Evolutionary conservation across 2,329 filamentous ascomycete species (phyloP).

Genomic region (Botrytis byssoidea): DNA sequence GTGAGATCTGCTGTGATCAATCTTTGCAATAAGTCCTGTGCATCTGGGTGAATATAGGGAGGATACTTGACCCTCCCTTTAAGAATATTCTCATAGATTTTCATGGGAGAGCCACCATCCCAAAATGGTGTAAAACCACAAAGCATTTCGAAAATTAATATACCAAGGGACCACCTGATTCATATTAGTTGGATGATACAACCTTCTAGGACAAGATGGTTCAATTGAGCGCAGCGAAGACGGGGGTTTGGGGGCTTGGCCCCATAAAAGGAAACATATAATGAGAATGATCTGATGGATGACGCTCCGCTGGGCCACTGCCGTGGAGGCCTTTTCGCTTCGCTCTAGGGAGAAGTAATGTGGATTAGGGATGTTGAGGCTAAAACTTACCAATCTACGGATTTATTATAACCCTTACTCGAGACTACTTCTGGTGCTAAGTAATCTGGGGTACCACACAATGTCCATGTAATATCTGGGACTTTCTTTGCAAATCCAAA

Average conservation of each 20-base stretch:
- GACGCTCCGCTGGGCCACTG: not conserved
- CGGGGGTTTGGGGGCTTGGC: constrained; percentile 12
- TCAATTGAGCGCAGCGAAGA: constrained; percentile 4
- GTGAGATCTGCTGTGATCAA: constrained; percentile 94
- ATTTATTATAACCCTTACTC: constrained; percentile 99
- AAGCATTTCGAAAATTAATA: constrained; percentile 99
- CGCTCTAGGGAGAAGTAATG: not conserved
- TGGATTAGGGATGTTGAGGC: constrained; percentile 44
- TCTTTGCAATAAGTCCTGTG: constrained; percentile 86
- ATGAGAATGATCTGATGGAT: constrained; percentile 13
- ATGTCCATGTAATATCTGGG: constrained; percentile 97
- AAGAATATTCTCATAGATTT: constrained; percentile 99
- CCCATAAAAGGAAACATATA: not conserved
- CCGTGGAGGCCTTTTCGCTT: not conserved
- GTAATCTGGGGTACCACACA: constrained; percentile 97
- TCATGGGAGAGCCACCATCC: constrained; percentile 96
- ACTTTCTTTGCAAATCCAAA: constrained; percentile 99
- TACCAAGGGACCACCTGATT: constrained; percentile 92
- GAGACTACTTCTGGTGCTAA: constrained; percentile 97
- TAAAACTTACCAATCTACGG: constrained; percentile 73
- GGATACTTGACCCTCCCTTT: constrained; percentile 96
- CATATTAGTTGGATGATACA: constrained; percentile 23
- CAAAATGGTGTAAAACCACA: constrained; percentile 99
- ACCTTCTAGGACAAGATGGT: not conserved
- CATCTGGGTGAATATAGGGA: constrained; percentile 90